phyloP scores from a whole-genome alignment of 306 rosid species.

The Glycine latifolia region DNA sequence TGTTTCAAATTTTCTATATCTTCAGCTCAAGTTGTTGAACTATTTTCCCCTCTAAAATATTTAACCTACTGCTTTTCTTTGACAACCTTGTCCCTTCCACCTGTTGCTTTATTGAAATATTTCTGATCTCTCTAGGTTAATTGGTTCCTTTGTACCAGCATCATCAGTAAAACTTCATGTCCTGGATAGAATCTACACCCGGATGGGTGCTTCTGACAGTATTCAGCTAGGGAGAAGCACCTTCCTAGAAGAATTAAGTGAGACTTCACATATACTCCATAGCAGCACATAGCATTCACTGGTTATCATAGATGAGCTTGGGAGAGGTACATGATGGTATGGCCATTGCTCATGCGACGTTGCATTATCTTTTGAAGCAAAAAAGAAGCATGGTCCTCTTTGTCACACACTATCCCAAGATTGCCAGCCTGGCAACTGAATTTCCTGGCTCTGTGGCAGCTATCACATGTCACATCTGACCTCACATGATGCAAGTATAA shows the following conservation, averaged over 20 bases:
- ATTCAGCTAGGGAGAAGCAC: constrained; percentile 96
- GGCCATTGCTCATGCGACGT: constrained; percentile 89
- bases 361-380: constrained; percentile 75
- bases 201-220: constrained; percentile 98
- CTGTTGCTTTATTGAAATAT: constrained; percentile 48
- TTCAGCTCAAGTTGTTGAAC: constrained; percentile 33
- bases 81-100: constrained; percentile 22
- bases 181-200: constrained; percentile 82
- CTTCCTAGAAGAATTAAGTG: constrained; percentile 89
- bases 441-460: constrained; percentile 82
- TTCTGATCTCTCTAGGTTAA: constrained; percentile 74
- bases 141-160: constrained; percentile 95
- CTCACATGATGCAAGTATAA: constrained; percentile 48
- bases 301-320: constrained; percentile 93
- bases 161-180: constrained; percentile 84
- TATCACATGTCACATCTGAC: constrained; percentile 92
- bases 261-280: constrained; percentile 79
- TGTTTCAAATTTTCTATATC: constrained; percentile 29
- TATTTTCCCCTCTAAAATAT: constrained; percentile 36
- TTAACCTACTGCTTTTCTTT: constrained; percentile 35
- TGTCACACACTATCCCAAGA: constrained; percentile 91
- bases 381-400: constrained; percentile 85
- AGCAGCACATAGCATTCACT: constrained; percentile 74
- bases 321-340: constrained; percentile 98
- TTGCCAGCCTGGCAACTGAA: constrained; percentile 67